Conservation (phyloP, 345 rosid species). For the Linum lewisii region DNA sequence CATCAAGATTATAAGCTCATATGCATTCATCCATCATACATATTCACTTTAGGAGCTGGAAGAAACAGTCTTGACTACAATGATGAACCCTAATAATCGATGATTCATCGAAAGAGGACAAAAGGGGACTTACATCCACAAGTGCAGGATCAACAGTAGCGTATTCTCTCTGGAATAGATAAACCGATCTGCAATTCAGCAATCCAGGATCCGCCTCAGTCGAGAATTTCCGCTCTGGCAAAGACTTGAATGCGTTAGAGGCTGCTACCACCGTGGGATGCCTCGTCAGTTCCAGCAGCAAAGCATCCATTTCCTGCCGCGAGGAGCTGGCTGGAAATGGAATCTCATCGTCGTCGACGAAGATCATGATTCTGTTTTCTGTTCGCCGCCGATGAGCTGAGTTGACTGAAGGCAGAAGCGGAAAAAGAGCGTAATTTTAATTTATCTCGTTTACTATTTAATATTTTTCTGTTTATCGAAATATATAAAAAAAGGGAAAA, state of each 20-base stretch:
- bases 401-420: not conserved
- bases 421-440: not conserved
- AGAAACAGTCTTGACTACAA: too few species aligned
- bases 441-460: too few species aligned
- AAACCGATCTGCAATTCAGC: constrained; percentile 36
- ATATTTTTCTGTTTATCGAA: too few species aligned
- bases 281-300: constrained; percentile 37
- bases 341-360: constrained; percentile 9
- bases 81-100: too few species aligned
- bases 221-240: constrained; percentile 37
- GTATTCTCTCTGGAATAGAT: constrained; percentile 74
- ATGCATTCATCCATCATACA: too few species aligned
- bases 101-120: not conserved
- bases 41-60: too few species aligned
- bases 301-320: constrained; percentile 36
- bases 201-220: constrained; percentile 11
- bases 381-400: not conserved
- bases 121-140: constrained; percentile 48
- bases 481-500: too few species aligned
- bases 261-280: constrained; percentile 46
- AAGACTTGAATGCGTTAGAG: constrained; percentile 38
- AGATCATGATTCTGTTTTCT: constrained; percentile 11
- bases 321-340: constrained; percentile 10
- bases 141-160: constrained; percentile 58
- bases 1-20: too few species aligned